A percentile compares a stretch with the other conserved stretches of the same genome.
Evolutionary conservation across 2,329 filamentous ascomycete species (phyloP).

Genomic region (Aspergillus aculeatinus): DNA sequence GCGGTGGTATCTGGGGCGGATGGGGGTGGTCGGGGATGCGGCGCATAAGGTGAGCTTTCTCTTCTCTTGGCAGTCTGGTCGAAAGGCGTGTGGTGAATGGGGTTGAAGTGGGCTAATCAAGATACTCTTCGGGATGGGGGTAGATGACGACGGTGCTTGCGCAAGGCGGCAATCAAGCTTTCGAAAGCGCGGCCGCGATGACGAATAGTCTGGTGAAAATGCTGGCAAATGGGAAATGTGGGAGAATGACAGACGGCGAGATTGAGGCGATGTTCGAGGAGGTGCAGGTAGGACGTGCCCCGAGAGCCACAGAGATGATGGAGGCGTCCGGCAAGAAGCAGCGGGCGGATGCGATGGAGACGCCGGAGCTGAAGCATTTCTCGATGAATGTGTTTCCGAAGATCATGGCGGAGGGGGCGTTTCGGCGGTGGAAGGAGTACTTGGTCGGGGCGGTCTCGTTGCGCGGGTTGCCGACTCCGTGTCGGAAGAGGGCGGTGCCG

Average conservation of each 20-base stretch:
- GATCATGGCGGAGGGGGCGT: too few relatives aligned
- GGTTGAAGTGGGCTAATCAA: too few relatives aligned
- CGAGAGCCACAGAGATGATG: neutral
- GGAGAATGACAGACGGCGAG: neutral
- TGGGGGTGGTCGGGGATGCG: conserved; percentile 34
- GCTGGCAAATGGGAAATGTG: neutral
- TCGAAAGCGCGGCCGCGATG: conserved; percentile 35
- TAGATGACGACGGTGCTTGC: conserved; percentile 23
- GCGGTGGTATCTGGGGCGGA: conserved; percentile 25
- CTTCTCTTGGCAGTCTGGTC: neutral
- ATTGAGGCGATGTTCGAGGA: conserved; percentile 9
- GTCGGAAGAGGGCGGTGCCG: too few relatives aligned
- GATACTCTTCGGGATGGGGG: neutral
- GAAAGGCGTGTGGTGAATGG: too few relatives aligned
- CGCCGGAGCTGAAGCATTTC: conserved; percentile 9
- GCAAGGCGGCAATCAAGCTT: conserved; percentile 35
- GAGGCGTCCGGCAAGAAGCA: conserved; percentile 2
- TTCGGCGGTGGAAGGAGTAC: too few relatives aligned
- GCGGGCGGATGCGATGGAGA: conserved; percentile 12
- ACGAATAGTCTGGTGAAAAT: conserved; percentile 2
- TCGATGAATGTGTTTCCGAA: neutral
- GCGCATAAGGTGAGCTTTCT: conserved; percentile 28
- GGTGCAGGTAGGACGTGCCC: conserved; percentile 1
- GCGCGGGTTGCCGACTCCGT: too few relatives aligned
- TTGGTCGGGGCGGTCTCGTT: too few relatives aligned